Evolutionary conservation across 2,329 filamentous ascomycete species (phyloP).

Genomic region (Aspergillus uvarum): DNA sequence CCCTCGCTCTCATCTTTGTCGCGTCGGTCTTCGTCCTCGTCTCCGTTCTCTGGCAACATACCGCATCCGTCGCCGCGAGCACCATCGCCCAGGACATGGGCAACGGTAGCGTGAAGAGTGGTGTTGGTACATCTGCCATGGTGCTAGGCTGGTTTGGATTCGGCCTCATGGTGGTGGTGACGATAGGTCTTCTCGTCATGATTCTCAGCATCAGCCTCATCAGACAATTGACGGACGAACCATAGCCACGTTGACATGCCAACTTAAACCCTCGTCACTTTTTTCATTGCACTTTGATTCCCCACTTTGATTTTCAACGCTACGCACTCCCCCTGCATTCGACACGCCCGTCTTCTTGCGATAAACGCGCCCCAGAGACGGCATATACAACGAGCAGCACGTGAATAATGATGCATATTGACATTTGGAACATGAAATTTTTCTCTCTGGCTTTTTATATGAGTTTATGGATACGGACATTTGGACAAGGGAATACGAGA

Average conservation of each 20-base stretch:
- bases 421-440: neutral
- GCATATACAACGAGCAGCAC: conserved; percentile 14
- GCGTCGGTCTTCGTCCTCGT: conserved; percentile 66
- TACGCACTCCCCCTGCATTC: no score
- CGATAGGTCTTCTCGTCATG: conserved; percentile 92
- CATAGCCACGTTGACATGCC: neutral
- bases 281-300: neutral
- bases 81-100: conserved; percentile 91
- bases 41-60: conserved; percentile 67
- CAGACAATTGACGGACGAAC: conserved; percentile 56
- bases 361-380: neutral
- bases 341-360: no score
- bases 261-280: neutral
- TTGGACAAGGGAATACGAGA: neutral
- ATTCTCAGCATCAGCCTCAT: conserved; percentile 88
- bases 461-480: neutral
- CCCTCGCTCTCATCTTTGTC: conserved; percentile 85
- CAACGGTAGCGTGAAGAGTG: conserved; percentile 81
- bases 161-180: conserved; percentile 87
- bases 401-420: neutral
- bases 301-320: neutral
- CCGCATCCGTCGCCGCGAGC: conserved; percentile 90
- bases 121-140: conserved; percentile 93
- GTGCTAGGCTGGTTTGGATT: conserved; percentile 98
- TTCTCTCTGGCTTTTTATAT: neutral